Conservation (phyloP, 768 basidiomycete species). For the Termitomyces sp. region DNA sequence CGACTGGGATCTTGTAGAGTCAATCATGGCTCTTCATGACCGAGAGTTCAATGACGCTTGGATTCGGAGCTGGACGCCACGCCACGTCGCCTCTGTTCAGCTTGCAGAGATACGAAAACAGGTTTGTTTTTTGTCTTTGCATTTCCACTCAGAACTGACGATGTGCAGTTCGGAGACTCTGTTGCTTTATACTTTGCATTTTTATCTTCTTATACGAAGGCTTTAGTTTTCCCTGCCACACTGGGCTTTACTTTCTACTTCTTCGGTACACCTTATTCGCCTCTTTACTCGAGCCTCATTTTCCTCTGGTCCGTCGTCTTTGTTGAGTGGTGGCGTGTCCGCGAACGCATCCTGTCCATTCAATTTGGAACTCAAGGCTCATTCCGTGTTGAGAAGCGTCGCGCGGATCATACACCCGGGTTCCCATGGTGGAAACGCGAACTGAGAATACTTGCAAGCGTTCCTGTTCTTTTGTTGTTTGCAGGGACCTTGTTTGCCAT, state of each 20-base stretch:
- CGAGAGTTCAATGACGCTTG: constrained; percentile 73
- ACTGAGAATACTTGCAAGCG: constrained; percentile 54
- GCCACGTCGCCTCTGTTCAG: constrained; percentile 55
- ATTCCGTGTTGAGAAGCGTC: constrained; percentile 68
- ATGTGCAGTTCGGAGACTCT: constrained; percentile 62
- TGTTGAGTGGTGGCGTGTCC: constrained; percentile 90
- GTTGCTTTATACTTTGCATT: constrained; percentile 89
- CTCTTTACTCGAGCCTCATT: constrained; percentile 68
- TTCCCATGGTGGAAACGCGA: constrained; percentile 75
- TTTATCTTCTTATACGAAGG: constrained; percentile 76
- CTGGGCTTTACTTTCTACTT: constrained; percentile 68
- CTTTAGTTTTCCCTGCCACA: constrained; percentile 69
- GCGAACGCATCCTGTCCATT: constrained; percentile 77
- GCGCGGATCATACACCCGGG: constrained; percentile 50
- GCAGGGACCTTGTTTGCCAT: constrained; percentile 62
- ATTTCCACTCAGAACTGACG: not conserved
- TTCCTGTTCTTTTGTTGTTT: constrained; percentile 73
- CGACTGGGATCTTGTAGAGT: constrained; percentile 78
- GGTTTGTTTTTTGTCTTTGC: constrained; percentile 24
- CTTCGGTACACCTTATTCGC: constrained; percentile 67
- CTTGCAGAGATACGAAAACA: constrained; percentile 71
- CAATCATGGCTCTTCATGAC: constrained; percentile 82
- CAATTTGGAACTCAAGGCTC: constrained; percentile 78
- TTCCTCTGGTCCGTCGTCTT: constrained; percentile 83
- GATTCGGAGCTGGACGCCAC: constrained; percentile 70